These are phyloP conservation scores for Helminthosporium solani DNA, from an alignment of 2,329 filamentous ascomycete genomes.

Conservation along the genomic window DNA sequence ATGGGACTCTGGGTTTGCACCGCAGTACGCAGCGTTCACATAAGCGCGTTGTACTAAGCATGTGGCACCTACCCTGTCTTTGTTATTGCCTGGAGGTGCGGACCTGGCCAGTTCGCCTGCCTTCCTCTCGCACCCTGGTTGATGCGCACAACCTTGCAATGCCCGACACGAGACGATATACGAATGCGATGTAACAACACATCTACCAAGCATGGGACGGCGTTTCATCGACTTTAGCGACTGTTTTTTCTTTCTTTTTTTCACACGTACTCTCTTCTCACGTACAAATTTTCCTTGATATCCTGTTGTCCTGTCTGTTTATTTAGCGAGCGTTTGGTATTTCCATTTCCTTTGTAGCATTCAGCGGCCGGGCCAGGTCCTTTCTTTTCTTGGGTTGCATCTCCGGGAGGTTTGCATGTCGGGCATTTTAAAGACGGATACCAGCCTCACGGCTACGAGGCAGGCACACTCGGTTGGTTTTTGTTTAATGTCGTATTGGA, in stretches of 20 bases:
- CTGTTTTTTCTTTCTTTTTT: conserved; percentile 19
- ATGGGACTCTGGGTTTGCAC: conserved; percentile 83
- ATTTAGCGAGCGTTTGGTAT: conserved; percentile 46
- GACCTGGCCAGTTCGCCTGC: conserved; percentile 46
- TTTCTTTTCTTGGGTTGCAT: conserved; percentile 45
- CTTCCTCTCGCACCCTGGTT: conserved; percentile 30
- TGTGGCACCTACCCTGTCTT: conserved; percentile 30
- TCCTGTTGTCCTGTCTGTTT: conserved; percentile 46
- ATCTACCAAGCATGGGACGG: conserved; percentile 55
- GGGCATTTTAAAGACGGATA: conserved; percentile 46
- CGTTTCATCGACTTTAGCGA: conserved; percentile 53
- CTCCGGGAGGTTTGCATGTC: conserved; percentile 48
- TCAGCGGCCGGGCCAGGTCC: conserved; percentile 41
- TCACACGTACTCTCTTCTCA: conserved; percentile 38
- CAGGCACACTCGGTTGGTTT: conserved; percentile 43
- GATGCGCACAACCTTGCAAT: conserved; percentile 44
- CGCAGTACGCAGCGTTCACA: conserved; percentile 73
- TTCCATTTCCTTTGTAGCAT: conserved; percentile 31
- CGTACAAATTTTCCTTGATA: conserved; percentile 45
- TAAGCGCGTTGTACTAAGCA: conserved; percentile 52
- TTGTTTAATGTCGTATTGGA: conserved; percentile 45
- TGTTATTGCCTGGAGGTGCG: conserved; percentile 38
- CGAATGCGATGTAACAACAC: conserved; percentile 46
- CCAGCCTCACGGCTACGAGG: conserved; percentile 48
- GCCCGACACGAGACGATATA: conserved; percentile 47